These are phyloP conservation scores for Scenedesmus sp. DNA, from an alignment of 163 green algal genomes.

Conservation along the genomic window DNA sequence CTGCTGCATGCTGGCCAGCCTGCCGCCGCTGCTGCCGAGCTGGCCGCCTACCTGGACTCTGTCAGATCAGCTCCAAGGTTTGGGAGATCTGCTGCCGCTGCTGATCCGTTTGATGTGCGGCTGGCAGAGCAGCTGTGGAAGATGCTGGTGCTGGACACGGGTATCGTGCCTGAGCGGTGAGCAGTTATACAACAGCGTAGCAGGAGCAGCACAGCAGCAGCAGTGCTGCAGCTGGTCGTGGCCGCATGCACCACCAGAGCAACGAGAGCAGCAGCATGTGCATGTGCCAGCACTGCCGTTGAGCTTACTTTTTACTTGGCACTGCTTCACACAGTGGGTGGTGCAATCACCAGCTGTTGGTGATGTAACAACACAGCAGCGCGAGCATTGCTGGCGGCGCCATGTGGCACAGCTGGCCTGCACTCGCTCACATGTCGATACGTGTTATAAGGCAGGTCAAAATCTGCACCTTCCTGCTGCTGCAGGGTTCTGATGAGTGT, in stretches of 20 bases:
- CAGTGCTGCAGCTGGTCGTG: background rate
- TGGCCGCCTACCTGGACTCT: conserved; percentile 60
- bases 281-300: background rate
- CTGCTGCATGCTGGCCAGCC: conserved; percentile 72
- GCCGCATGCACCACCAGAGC: background rate
- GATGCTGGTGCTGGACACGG: conserved; percentile 12
- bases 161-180: conserved; percentile 18
- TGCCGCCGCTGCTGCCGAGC: conserved; percentile 61
- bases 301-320: background rate
- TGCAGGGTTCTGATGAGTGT: conserved; percentile 40
- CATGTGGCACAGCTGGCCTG: too few species aligned
- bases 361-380: background rate
- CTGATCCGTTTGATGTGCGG: conserved; percentile 55
- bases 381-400: background rate
- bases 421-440: too few species aligned
- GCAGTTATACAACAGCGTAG: background rate
- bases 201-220: background rate
- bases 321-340: background rate
- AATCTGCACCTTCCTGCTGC: background rate
- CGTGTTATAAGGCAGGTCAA: too few species aligned
- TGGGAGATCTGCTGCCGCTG: background rate
- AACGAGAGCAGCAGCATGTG: background rate
- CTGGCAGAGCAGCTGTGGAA: conserved; percentile 36
- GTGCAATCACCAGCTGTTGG: too few species aligned
- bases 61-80: background rate